These are phyloP conservation scores for Xylariomycetidae sp. DNA, from an alignment of 2,329 filamentous ascomycete genomes.

Conservation along the genomic window DNA sequence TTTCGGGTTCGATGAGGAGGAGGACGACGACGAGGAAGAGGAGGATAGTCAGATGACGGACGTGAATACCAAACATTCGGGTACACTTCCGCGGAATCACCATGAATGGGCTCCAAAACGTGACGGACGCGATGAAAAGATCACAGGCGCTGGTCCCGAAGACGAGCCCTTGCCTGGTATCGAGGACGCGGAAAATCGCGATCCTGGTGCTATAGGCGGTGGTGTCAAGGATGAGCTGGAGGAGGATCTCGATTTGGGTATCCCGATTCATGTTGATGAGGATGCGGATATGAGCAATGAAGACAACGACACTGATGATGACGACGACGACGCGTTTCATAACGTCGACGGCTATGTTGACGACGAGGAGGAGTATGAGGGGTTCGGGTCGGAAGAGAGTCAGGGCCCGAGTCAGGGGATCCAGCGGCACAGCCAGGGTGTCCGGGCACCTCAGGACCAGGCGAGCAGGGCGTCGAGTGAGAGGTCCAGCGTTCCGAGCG, in stretches of 20 bases:
- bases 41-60: slow-evolving; percentile 25
- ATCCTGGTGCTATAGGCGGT: too few species aligned
- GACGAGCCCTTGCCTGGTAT: slow-evolving; percentile 56
- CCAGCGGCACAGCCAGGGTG: too few species aligned
- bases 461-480: slow-evolving; percentile 15
- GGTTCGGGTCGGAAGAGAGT: background rate
- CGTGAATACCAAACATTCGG: slow-evolving; percentile 12
- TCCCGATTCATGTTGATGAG: slow-evolving; percentile 5
- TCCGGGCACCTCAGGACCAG: too few species aligned
- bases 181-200: slow-evolving; percentile 51
- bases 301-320: background rate
- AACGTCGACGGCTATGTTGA: background rate
- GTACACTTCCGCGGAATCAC: slow-evolving; percentile 14
- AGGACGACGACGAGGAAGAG: slow-evolving; percentile 20
- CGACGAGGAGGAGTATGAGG: background rate
- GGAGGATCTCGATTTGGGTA: slow-evolving; percentile 1
- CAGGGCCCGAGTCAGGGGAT: slow-evolving; percentile 11
- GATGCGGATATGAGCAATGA: slow-evolving; percentile 1
- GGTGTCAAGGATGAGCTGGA: too few species aligned
- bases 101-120: too few species aligned
- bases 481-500: slow-evolving; percentile 23
- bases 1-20: slow-evolving; percentile 26
- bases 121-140: too few species aligned
- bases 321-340: background rate
- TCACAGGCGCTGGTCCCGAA: too few species aligned